Evolutionary conservation across 2,329 filamentous ascomycete genomes (phyloP).

Genomic region (Beauveria australis): DNA sequence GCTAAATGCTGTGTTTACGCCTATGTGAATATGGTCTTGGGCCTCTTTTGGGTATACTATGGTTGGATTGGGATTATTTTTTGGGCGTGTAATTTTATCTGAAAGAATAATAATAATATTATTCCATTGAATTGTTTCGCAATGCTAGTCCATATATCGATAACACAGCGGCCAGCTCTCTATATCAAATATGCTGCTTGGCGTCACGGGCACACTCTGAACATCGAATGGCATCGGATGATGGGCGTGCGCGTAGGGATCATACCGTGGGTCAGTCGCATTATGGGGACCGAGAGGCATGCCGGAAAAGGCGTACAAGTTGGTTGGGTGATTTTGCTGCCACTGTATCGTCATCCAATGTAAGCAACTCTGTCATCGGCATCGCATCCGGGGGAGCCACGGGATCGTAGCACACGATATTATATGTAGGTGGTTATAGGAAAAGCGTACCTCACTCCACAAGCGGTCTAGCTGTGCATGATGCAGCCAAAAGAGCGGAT

Average conservation of each 20-base stretch:
- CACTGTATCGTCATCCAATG: not conserved
- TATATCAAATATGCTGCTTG: not conserved
- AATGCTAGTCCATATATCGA: not conserved
- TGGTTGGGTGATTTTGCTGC: not conserved
- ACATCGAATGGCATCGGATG: not conserved
- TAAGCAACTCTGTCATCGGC: too few relatives aligned
- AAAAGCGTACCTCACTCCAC: not conserved
- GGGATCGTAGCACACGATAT: not conserved
- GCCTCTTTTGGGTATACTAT: too few relatives aligned
- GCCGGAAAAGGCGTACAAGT: not conserved
- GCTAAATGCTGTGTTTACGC: too few relatives aligned
- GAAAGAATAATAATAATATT: too few relatives aligned
- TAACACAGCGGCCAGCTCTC: not conserved
- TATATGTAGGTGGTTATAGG: too few relatives aligned
- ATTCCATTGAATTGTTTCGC: not conserved
- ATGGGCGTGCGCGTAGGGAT: not conserved
- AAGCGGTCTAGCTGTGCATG: not conserved
- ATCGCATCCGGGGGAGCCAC: not conserved
- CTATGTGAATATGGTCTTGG: too few relatives aligned
- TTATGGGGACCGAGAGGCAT: not conserved
- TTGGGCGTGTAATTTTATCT: too few relatives aligned
- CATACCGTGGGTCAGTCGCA: not conserved
- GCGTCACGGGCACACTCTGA: not conserved
- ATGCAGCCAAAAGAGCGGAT: constrained; percentile 2
- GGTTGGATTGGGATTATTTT: too few relatives aligned